Conservation (phyloP, 2,329 filamentous ascomycete genomes). For the Clonostachys solani region DNA sequence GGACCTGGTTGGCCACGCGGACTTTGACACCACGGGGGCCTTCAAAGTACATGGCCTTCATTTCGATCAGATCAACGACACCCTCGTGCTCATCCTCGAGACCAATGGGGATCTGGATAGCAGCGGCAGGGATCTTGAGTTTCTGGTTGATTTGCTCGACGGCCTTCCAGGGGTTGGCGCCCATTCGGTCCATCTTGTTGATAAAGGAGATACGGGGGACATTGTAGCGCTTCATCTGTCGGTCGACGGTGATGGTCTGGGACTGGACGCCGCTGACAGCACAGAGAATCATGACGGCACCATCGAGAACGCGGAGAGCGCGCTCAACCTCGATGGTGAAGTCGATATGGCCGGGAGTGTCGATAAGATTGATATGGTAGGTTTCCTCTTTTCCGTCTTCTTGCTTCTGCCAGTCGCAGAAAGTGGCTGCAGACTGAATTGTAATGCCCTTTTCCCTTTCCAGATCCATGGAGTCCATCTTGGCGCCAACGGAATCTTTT, state of each 20-base stretch:
- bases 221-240: conserved; percentile 98
- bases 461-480: conserved; percentile 99
- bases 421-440: conserved; percentile 96
- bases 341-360: conserved; percentile 97
- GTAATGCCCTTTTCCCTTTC: conserved; percentile 98
- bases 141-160: conserved; percentile 98
- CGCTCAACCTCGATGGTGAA: conserved; percentile 99
- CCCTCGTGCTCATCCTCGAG: conserved; percentile 88
- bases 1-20: conserved; percentile 73
- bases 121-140: conserved; percentile 87
- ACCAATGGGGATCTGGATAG: conserved; percentile 92
- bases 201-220: conserved; percentile 93
- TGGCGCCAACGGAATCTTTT: conserved; percentile 91
- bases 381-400: conserved; percentile 80
- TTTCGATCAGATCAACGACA: conserved; percentile 86
- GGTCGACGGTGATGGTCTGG: conserved; percentile 96
- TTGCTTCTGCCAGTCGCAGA: conserved; percentile 93
- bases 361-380: conserved; percentile 98
- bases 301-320: conserved; percentile 89
- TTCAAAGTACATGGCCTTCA: conserved; percentile 92
- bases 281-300: conserved; percentile 97
- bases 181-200: conserved; percentile 99
- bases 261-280: conserved; percentile 96
- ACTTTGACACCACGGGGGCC: conserved; percentile 77
- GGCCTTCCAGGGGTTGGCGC: conserved; percentile 95